These are phyloP conservation scores for Neofusicoccum cordaticola DNA, from an alignment of 2,329 filamentous ascomycete species.

Conservation along the genomic window DNA sequence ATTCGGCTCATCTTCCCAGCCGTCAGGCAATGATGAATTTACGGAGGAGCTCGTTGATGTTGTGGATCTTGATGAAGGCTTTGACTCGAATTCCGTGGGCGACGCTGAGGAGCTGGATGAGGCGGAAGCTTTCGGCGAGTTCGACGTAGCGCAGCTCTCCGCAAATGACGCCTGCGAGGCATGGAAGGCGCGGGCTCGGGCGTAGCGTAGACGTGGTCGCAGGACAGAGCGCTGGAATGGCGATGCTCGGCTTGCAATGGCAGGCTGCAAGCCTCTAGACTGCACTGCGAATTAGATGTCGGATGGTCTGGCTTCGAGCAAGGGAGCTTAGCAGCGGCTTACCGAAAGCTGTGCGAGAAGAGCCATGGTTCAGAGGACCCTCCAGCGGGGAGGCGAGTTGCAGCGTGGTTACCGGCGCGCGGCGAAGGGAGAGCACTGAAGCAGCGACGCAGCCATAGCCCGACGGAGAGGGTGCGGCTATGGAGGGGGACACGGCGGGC, in stretches of 20 bases:
- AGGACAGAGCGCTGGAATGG: not conserved
- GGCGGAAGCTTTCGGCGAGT: slow-evolving; percentile 24
- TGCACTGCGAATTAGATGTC: slow-evolving; percentile 15
- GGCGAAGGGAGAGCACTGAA: not conserved
- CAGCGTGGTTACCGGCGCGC: slow-evolving; percentile 12
- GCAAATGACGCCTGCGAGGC: not conserved
- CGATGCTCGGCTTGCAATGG: slow-evolving; percentile 26
- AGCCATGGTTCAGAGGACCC: slow-evolving; percentile 13
- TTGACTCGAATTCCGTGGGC: not conserved
- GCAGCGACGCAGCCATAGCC: slow-evolving; percentile 5
- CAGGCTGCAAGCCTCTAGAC: slow-evolving; percentile 28
- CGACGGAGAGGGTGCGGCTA: not conserved
- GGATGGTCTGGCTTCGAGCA: not conserved
- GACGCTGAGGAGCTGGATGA: slow-evolving; percentile 21
- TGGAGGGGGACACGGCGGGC: not conserved
- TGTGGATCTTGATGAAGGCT: not conserved
- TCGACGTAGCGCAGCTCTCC: not conserved
- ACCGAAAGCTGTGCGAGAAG: slow-evolving; percentile 18
- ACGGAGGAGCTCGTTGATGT: slow-evolving; percentile 9
- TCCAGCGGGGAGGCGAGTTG: no score
- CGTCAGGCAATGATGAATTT: slow-evolving; percentile 41
- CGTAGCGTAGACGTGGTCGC: not conserved
- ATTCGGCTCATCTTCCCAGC: slow-evolving; percentile 75
- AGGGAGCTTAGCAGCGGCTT: slow-evolving; percentile 11
- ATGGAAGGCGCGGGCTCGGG: slow-evolving; percentile 2